phyloP scores from a whole-genome alignment of 257 asterid species.

The Haberlea rhodopensis region DNA sequence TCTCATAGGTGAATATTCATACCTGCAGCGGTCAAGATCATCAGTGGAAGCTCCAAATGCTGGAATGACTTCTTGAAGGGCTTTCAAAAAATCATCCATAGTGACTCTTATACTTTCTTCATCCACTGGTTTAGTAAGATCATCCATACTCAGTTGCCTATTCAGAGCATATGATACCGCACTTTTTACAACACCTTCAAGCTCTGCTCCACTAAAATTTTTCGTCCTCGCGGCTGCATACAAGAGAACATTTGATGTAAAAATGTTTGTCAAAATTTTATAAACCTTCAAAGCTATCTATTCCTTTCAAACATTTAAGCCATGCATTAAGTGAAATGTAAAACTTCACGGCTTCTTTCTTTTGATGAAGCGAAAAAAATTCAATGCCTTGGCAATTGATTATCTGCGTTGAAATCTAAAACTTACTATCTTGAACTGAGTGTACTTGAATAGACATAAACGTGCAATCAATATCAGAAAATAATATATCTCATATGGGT shows the following conservation, averaged over 20 bases:
- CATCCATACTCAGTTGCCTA: slow-evolving; percentile 83
- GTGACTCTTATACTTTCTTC: too few relatives aligned
- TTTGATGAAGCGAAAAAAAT: slow-evolving; percentile 9
- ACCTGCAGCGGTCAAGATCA: too few relatives aligned
- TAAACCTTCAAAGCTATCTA: neutral
- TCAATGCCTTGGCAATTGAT: slow-evolving; percentile 7
- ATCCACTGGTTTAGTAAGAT: slow-evolving; percentile 86
- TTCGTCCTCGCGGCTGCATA: slow-evolving; percentile 93
- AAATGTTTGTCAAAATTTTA: neutral
- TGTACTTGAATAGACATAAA: neutral
- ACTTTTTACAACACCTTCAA: slow-evolving; percentile 98
- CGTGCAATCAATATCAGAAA: neutral
- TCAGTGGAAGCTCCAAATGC: too few relatives aligned
- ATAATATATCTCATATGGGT: neutral
- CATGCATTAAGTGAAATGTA: slow-evolving; percentile 13
- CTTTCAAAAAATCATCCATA: too few relatives aligned
- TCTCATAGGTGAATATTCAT: slow-evolving; percentile 24
- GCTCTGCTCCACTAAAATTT: too few relatives aligned
- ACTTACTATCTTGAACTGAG: neutral
- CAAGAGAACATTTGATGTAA: slow-evolving; percentile 16
- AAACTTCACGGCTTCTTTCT: slow-evolving; percentile 11
- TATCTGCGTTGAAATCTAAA: slow-evolving; percentile 9
- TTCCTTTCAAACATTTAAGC: neutral
- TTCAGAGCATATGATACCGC: slow-evolving; percentile 95
- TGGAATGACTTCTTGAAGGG: too few relatives aligned